Percentiles rank a stretch among this genome's conserved stretches.
Evolutionary conservation across 2,329 filamentous ascomycete species (phyloP).

Genomic region (Chalaropsis thielavioides): DNA sequence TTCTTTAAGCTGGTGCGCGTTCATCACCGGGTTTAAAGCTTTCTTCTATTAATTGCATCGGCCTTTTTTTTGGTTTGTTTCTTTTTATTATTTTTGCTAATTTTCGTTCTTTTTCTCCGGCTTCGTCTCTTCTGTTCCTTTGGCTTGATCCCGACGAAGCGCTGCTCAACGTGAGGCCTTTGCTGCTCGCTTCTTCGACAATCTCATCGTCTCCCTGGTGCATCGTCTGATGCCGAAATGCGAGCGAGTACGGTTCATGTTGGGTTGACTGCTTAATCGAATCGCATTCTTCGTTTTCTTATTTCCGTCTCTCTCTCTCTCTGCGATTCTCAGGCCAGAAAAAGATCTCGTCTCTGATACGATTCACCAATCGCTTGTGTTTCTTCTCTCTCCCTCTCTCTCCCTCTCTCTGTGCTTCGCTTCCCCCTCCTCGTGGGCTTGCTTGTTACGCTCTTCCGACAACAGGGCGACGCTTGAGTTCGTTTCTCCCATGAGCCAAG

Average conservation of each 20-base stretch:
- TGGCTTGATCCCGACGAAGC: not conserved
- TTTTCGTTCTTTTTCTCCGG: not conserved
- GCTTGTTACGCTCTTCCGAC: not conserved
- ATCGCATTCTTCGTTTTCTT: not conserved
- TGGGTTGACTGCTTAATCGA: not conserved
- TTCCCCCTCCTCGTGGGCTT: not conserved
- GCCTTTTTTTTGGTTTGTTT: not conserved
- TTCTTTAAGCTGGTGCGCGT: not conserved
- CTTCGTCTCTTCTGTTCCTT: not conserved
- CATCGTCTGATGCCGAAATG: not conserved
- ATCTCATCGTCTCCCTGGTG: not conserved
- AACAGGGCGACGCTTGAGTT: not conserved
- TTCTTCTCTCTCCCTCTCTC: constrained; percentile 4
- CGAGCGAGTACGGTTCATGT: not conserved
- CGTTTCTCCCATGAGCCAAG: not conserved
- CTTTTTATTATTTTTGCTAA: not conserved
- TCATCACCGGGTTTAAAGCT: not conserved
- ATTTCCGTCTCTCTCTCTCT: not conserved
- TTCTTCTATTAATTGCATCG: not conserved
- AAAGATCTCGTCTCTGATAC: not conserved
- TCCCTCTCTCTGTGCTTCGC: not conserved
- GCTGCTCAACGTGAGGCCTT: constrained; percentile 1
- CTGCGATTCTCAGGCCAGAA: not conserved
- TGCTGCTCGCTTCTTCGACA: not conserved
- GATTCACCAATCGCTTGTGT: not conserved